Conservation (phyloP, 129 eudicot species). For the Escallonia herrerae region DNA sequence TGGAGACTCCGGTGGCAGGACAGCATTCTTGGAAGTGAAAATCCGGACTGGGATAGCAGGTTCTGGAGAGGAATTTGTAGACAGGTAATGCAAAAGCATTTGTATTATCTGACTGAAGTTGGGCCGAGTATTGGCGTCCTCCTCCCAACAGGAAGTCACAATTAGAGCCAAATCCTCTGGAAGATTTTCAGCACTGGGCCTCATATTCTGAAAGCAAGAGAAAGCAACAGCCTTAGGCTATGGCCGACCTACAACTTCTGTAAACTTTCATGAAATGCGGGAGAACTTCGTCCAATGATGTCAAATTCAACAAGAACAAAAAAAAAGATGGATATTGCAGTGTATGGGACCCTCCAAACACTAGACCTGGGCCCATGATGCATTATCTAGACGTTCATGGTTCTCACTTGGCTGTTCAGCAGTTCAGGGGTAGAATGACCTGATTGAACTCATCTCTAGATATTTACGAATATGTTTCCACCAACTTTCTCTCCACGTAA, state of each 20-base stretch:
- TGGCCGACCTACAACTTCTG: slow-evolving; percentile 5
- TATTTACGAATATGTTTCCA: background rate
- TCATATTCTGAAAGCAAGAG: slow-evolving; percentile 47
- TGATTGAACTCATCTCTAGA: background rate
- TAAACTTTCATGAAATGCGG: background rate
- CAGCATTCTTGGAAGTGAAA: slow-evolving; percentile 51
- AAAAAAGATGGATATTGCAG: background rate
- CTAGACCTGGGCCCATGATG: background rate
- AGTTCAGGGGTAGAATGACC: background rate
- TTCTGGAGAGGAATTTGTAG: slow-evolving; percentile 45
- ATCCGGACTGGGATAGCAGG: slow-evolving; percentile 53
- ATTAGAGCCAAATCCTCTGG: slow-evolving; percentile 69
- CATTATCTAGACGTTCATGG: background rate
- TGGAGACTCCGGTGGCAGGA: slow-evolving; percentile 74
- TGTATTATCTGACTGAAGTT: slow-evolving; percentile 73
- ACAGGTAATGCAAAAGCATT: slow-evolving; percentile 63
- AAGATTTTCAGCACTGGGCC: slow-evolving; percentile 79
- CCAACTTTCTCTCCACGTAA: no score
- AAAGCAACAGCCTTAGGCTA: background rate
- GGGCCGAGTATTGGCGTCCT: slow-evolving; percentile 77
- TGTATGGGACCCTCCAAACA: slow-evolving; percentile 5
- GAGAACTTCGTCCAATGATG: background rate
- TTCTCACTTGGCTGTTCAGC: background rate
- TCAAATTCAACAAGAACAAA: background rate
- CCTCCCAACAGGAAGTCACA: slow-evolving; percentile 86